Percentiles rank a stretch among this genome's conserved stretches.
These are phyloP conservation scores for Pseudogymnoascus sp. DNA, from an alignment of 2,329 filamentous ascomycete genomes.

Conservation along the genomic window DNA sequence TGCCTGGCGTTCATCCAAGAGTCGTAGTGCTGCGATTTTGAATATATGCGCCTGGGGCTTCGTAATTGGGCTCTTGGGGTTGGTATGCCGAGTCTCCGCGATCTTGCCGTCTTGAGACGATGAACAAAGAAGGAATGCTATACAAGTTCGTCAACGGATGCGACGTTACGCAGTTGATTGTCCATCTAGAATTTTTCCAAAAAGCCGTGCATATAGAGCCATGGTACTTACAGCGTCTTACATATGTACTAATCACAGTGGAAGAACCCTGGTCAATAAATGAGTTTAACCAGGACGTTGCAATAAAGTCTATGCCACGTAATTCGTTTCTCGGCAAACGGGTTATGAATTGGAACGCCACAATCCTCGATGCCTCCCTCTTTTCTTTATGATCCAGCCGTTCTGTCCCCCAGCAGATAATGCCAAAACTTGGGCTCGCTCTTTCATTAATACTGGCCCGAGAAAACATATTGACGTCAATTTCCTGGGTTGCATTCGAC, in stretches of 20 bases:
- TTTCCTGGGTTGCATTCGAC: neutral
- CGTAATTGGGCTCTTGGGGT: neutral
- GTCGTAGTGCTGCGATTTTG: neutral
- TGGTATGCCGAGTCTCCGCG: neutral
- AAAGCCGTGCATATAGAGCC: neutral
- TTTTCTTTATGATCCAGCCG: neutral
- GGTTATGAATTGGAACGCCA: neutral
- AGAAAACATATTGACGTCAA: neutral
- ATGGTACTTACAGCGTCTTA: neutral
- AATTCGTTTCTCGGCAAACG: neutral
- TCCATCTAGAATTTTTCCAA: neutral
- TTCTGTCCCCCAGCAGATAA: neutral
- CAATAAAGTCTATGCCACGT: neutral
- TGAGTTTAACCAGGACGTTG: constrained; percentile 1
- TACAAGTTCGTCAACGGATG: neutral
- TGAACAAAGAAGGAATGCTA: neutral
- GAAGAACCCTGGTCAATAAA: neutral
- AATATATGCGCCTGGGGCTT: neutral
- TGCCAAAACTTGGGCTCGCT: neutral
- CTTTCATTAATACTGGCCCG: neutral
- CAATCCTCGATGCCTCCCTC: neutral
- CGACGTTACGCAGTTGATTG: neutral
- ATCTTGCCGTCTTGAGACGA: neutral
- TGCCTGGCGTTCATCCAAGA: neutral
- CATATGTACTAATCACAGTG: neutral